Conservation (phyloP, 768 basidiomycete genomes). For the Lentinula sp. region DNA sequence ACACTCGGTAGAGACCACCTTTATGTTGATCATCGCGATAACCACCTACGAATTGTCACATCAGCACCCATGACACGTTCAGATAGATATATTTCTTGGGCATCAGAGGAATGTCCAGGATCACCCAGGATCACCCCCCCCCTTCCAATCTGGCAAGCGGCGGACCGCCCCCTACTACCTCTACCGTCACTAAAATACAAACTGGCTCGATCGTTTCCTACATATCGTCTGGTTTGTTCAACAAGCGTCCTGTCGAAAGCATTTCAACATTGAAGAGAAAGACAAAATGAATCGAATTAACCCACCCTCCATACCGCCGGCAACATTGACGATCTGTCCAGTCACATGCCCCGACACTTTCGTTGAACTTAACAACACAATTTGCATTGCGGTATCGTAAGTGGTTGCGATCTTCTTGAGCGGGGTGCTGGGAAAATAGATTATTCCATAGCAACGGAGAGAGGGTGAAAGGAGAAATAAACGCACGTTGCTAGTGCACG, state of each 20-base stretch:
- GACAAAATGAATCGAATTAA: not conserved
- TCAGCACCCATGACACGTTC: too few species aligned
- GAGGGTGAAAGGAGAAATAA: not conserved
- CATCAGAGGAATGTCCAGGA: too few species aligned
- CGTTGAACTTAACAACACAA: conserved; percentile 55
- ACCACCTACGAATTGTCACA: too few species aligned
- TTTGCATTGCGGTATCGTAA: conserved; percentile 58
- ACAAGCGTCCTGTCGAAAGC: conserved; percentile 19
- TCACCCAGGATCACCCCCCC: too few species aligned
- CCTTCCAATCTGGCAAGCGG: too few species aligned
- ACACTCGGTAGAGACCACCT: too few species aligned
- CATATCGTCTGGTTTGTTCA: conserved; percentile 34
- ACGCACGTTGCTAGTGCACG: conserved; percentile 64
- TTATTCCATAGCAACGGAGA: too few species aligned
- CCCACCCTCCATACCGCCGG: conserved; percentile 75
- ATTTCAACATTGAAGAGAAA: too few species aligned
- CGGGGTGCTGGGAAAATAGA: conserved; percentile 43
- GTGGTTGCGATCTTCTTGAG: conserved; percentile 63
- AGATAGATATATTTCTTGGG: too few species aligned
- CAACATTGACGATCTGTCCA: conserved; percentile 65
- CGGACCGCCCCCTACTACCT: too few species aligned
- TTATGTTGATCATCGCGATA: too few species aligned
- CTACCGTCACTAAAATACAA: too few species aligned
- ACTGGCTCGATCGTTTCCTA: not conserved
- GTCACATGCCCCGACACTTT: conserved; percentile 64